Evolutionary conservation across 164 flowering plant genomes (phyloP), one percentile per base, ranked within the genome.

Genomic region (Nymphaea thermarum): DNA sequence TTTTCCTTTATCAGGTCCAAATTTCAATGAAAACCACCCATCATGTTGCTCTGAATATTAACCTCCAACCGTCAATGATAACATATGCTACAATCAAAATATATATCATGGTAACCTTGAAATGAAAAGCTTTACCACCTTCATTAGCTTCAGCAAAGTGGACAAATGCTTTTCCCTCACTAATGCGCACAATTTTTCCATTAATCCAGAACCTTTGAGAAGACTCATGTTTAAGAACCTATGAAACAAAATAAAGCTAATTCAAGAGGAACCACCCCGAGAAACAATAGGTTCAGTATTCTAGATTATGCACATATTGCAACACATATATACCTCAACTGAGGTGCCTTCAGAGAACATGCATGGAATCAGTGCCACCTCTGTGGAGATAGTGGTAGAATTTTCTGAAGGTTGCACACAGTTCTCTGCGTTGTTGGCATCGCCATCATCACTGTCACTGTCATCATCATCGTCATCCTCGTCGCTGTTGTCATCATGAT

Each of bases 281-380:
- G 6, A 62, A n/a, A 8, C 10, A 62, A 17, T 62, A 36, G 64
- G 42, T 51, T 51, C 12, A 51, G 8, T n/a, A 51, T 14, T 51
- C 4, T 1, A 51, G 4, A 14, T 51, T 51, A 51, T 51, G 12
- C 8, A 51, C 55, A 51, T 51, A 7, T 51, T 51, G 7, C 55
- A 51, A 7, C 8, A 62, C 6, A n/a, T 17, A n/a, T n/a, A 43
- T 65, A 78, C 83, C 83, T 80, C 80, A 60, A 78, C 80, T 43
- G 72, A 60, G 17, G 77, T 68, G 53, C 71, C 78, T 71, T 77
- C 71, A 47, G 75, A 67, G 42, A 79, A 71, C 47, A 12, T 57
- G 76, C 77, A 70, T 17, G 76, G 76, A 60, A 81, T 67, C 60
- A 68, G 17, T 41, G 43, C 66, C 45, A 65, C 5, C 67, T 81